Evolutionary conservation across 345 rosid species (phyloP).

Genomic region (Cardamine resedifolia): DNA sequence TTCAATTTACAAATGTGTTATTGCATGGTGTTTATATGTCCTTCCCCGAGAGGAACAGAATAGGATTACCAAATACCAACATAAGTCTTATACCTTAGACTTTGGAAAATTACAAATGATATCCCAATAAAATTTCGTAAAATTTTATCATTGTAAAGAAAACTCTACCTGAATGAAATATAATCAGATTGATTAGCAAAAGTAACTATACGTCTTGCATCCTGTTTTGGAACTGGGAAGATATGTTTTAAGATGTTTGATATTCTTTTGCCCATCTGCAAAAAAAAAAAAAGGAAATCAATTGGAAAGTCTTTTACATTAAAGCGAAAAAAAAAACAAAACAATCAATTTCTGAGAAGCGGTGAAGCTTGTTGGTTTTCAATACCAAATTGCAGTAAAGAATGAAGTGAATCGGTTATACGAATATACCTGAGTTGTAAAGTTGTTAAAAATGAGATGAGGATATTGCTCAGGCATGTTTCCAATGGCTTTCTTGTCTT

Average conservation of each 20-base stretch:
- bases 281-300: conserved; percentile 13
- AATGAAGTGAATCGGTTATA: background rate
- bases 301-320: background rate
- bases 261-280: conserved; percentile 78
- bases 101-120: background rate
- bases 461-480: conserved; percentile 94
- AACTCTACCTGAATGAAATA: conserved; percentile 81
- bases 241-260: conserved; percentile 77
- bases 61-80: background rate
- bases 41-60: background rate
- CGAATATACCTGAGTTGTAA: conserved; percentile 63
- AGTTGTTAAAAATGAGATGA: conserved; percentile 79
- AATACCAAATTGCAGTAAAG: background rate
- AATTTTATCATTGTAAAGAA: background rate
- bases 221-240: conserved; percentile 86
- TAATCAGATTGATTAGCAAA: conserved; percentile 80
- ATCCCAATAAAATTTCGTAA: background rate
- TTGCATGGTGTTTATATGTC: background rate
- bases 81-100: background rate
- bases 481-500: conserved; percentile 69
- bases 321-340: background rate
- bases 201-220: conserved; percentile 75
- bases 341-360: background rate
- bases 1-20: background rate
- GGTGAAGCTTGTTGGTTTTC: background rate